phyloP scores from a whole-genome alignment of 352 stramenopile species.

The Globisporangium canariense region DNA sequence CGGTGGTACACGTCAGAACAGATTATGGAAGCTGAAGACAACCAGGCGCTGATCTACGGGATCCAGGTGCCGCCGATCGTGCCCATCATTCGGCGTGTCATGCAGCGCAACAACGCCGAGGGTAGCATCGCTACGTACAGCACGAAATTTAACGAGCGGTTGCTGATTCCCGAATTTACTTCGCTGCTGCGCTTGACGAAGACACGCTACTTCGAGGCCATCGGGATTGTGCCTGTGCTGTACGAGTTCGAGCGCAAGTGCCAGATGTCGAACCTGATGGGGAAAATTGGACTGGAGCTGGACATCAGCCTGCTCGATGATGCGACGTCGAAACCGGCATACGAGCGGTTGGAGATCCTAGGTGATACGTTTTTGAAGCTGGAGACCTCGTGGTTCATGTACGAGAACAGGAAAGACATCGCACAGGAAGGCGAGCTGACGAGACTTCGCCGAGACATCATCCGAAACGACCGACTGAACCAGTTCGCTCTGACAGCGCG shows the following conservation, averaged over 20 bases:
- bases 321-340: constrained; percentile 79
- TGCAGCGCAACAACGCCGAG: constrained; percentile 74
- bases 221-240: constrained; percentile 77
- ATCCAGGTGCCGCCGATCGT: constrained; percentile 76
- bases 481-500: constrained; percentile 54
- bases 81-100: constrained; percentile 77
- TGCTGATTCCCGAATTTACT: constrained; percentile 70
- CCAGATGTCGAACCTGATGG: constrained; percentile 87
- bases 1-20: constrained; percentile 72
- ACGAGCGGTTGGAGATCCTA: constrained; percentile 81
- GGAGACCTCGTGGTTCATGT: constrained; percentile 86
- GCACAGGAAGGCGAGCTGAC: constrained; percentile 69
- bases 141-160: constrained; percentile 74
- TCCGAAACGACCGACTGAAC: constrained; percentile 81
- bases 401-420: constrained; percentile 67
- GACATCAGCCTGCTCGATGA: constrained; percentile 75
- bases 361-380: constrained; percentile 85
- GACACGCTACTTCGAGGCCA: constrained; percentile 74
- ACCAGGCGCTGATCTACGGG: constrained; percentile 62
- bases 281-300: constrained; percentile 65
- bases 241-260: constrained; percentile 89
- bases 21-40: constrained; percentile 45
- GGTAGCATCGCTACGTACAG: constrained; percentile 49
- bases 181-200: constrained; percentile 59
- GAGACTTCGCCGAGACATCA: constrained; percentile 77